Percentiles rank a stretch among this genome's conserved stretches.
Conservation (phyloP, 1,139 yeast species). For the Saccharomyces hybrid region DNA sequence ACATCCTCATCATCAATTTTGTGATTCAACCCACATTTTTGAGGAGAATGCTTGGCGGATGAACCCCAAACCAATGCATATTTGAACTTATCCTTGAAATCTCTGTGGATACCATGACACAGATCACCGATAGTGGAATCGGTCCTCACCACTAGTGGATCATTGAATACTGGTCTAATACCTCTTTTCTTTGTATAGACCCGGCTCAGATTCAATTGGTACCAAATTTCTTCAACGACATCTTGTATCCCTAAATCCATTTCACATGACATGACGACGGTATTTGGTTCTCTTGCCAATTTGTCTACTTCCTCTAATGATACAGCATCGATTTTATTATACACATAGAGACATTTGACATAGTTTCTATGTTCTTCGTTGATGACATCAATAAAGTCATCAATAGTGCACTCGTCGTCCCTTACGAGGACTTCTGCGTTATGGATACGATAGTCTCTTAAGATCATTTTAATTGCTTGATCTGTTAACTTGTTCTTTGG, state of each 20-base stretch:
- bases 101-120: slow-evolving; percentile 89
- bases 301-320: slow-evolving; percentile 91
- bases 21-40: slow-evolving; percentile 86
- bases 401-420: slow-evolving; percentile 85
- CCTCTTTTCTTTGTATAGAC: slow-evolving; percentile 88
- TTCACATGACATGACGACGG: slow-evolving; percentile 90
- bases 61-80: slow-evolving; percentile 97
- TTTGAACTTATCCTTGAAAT: slow-evolving; percentile 84
- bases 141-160: slow-evolving; percentile 84
- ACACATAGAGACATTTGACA: slow-evolving; percentile 85
- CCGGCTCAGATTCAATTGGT: slow-evolving; percentile 69
- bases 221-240: slow-evolving; percentile 89
- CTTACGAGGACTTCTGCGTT: slow-evolving; percentile 89
- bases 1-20: slow-evolving; percentile 89
- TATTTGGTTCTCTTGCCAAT: slow-evolving; percentile 83
- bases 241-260: slow-evolving; percentile 80
- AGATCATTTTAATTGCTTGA: slow-evolving; percentile 64
- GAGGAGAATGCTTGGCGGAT: slow-evolving; percentile 92
- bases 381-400: slow-evolving; percentile 87
- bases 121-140: slow-evolving; percentile 76
- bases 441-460: slow-evolving; percentile 83
- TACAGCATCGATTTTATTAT: slow-evolving; percentile 92
- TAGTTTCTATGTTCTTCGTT: slow-evolving; percentile 86
- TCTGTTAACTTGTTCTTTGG: slow-evolving; percentile 71
- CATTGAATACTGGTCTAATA: slow-evolving; percentile 66